Evolutionary conservation across 2,329 filamentous ascomycete species (phyloP).

Genomic region (Calonectria leucothoes): DNA sequence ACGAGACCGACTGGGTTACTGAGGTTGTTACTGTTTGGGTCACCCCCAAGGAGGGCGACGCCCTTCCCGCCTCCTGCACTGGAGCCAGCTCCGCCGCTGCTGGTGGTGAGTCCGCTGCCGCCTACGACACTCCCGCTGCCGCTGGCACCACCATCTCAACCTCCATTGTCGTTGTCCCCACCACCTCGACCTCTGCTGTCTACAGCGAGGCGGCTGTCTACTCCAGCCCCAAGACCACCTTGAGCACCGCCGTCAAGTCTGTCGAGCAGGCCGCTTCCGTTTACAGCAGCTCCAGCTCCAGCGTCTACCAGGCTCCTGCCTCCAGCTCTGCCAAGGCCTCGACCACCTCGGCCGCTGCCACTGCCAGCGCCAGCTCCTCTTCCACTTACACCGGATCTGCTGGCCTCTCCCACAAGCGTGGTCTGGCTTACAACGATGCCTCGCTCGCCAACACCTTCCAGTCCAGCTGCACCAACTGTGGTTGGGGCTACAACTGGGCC

Average conservation of each 20-base stretch:
- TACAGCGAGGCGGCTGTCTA: constrained; percentile 13
- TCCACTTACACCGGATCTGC: constrained; percentile 23
- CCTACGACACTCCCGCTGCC: constrained; percentile 7
- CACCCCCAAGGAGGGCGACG: constrained; percentile 43
- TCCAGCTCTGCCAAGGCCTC: constrained; percentile 19
- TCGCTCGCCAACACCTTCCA: constrained; percentile 64
- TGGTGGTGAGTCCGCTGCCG: constrained; percentile 22
- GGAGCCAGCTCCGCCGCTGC: constrained; percentile 13
- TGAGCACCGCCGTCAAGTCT: constrained; percentile 41
- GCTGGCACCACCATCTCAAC: constrained; percentile 18
- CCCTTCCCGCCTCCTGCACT: constrained; percentile 36
- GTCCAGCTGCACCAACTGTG: constrained; percentile 52
- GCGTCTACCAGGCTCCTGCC: constrained; percentile 3
- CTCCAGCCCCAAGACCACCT: constrained; percentile 36
- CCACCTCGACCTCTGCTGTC: constrained; percentile 15
- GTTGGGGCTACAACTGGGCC: constrained; percentile 79
- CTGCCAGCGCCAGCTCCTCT: background rate
- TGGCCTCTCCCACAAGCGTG: constrained; percentile 65
- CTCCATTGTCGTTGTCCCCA: background rate
- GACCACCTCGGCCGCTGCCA: constrained; percentile 11
- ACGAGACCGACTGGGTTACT: constrained; percentile 54
- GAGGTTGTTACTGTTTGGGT: constrained; percentile 54
- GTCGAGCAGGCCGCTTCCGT: background rate
- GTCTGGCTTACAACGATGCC: constrained; percentile 75
- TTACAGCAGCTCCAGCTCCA: background rate